Evolutionary conservation across 345 rosid species (phyloP), one percentile per base, ranked within the genome.

Genomic region (Eucalyptus shirleyi): DNA sequence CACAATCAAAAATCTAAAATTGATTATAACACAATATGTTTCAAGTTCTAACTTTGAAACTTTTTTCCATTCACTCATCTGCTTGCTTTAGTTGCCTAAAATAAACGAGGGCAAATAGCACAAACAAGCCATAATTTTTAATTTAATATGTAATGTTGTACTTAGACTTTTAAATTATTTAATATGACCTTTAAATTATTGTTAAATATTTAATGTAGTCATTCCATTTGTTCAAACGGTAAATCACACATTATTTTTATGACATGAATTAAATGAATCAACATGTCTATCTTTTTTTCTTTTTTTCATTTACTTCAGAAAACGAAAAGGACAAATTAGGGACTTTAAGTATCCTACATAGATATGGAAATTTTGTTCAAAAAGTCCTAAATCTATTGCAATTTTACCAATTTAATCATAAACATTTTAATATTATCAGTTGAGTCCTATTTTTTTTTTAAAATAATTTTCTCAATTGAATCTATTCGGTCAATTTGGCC

Each of bases 141-240:
- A 67, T 32, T 67, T 8, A 15, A 67, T 15, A 18, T n/a, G 21
- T 32, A 69, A 32, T 69, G 5, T 17, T 2, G 1, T 32, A 16
- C 2, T 32, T 17, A 4, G 3, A 18, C 6, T 34, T 69, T 34
- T 5, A 69, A 9, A 21, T 77, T 77, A 1, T 21, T 21, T 26
- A 40, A 77, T 37, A 12, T 40, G 13, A 21, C 13, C 1, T 6
- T 2, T 21, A 13, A 72, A 37, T 9, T 32, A 34, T 69, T 32
- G 12, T 9, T 69, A 32, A 3, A 69, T 69, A 72, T 37, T 77
- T 5, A 18, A 37, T 37, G 21, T 72, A 18, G 8, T 72, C 2
- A 11, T 72, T 37, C 0, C 1, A 2, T 72, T 72, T 69, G 14
- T 18, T 69, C 26, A 69, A 69, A 18, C 1, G 2, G 7, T 2